A percentile compares a stretch with the other conserved stretches of the same genome.
These are phyloP conservation scores for Petunia secreta DNA, from an alignment of 257 asterid species.

Conservation along the genomic window DNA sequence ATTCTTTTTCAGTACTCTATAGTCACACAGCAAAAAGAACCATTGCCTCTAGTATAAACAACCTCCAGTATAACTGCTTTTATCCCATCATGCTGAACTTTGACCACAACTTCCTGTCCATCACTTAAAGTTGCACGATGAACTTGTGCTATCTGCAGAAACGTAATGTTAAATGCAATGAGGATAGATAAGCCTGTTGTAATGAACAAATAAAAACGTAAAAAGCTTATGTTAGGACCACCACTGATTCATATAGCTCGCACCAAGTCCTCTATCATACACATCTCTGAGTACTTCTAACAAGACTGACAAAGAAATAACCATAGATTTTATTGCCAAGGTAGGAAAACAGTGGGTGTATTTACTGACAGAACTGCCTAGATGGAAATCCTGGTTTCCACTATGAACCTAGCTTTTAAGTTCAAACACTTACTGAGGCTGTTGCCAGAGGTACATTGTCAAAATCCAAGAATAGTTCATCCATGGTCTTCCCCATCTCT, in stretches of 20 bases:
- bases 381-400: background rate
- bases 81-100: slow-evolving; percentile 94
- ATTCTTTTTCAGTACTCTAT: background rate
- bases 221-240: slow-evolving; percentile 3
- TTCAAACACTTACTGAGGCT: slow-evolving; percentile 77
- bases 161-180: slow-evolving; percentile 9
- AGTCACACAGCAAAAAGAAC: background rate
- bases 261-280: slow-evolving; percentile 15
- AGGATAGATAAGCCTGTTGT: slow-evolving; percentile 14
- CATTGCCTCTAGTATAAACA: slow-evolving; percentile 18
- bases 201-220: background rate
- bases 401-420: slow-evolving; percentile 1
- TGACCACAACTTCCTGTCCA: slow-evolving; percentile 85
- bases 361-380: background rate
- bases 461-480: slow-evolving; percentile 73
- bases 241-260: background rate
- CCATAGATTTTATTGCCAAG: background rate
- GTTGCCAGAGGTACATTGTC: slow-evolving; percentile 83
- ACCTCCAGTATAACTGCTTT: slow-evolving; percentile 91
- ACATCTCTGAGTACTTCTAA: background rate
- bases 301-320: background rate
- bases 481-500: slow-evolving; percentile 82
- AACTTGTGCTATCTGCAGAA: slow-evolving; percentile 92
- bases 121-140: slow-evolving; percentile 89
- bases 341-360: background rate